Evolutionary conservation across 1,139 yeast genomes (phyloP).

Genomic region (Hyphopichia wangnamkhiaoensis): DNA sequence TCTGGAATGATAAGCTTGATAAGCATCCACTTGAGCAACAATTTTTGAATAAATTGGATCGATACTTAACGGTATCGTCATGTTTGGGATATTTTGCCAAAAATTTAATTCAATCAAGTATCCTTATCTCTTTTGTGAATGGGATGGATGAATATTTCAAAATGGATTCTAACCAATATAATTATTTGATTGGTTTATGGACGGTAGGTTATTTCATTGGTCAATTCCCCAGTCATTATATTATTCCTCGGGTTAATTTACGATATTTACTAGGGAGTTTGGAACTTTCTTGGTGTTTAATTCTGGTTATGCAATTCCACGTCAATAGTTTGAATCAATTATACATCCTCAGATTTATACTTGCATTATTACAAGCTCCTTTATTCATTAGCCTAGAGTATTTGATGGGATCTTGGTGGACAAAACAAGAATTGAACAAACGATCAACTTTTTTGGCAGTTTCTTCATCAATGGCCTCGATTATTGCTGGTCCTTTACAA

Average conservation of each 20-base stretch:
- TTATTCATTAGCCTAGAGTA: constrained; percentile 13
- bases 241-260: constrained; percentile 3
- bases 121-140: constrained; percentile 8
- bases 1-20: constrained; percentile 7
- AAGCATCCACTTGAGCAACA: constrained; percentile 9
- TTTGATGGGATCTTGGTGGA: constrained; percentile 17
- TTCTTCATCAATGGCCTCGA: constrained; percentile 41
- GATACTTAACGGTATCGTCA: constrained; percentile 5
- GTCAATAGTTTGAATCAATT: constrained; percentile 5
- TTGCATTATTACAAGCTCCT: constrained; percentile 12
- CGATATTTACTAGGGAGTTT: constrained; percentile 9
- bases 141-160: constrained; percentile 10
- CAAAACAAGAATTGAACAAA: constrained; percentile 13
- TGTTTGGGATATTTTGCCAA: constrained; percentile 10
- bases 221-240: constrained; percentile 6
- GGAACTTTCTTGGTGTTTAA: constrained; percentile 9
- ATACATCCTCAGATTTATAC: constrained; percentile 8
- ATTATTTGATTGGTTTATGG: constrained; percentile 9
- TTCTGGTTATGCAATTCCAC: constrained; percentile 8
- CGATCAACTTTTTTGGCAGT: constrained; percentile 24
- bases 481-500: constrained; percentile 49
- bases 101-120: constrained; percentile 9
- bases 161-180: constrained; percentile 11
- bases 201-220: constrained; percentile 10
- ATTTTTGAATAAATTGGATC: constrained; percentile 8